A percentile compares a stretch with the other conserved stretches of the same genome.
These are phyloP conservation scores for Protomyces inouyei DNA, from an alignment of 1,139 yeast genomes.

Conservation along the genomic window DNA sequence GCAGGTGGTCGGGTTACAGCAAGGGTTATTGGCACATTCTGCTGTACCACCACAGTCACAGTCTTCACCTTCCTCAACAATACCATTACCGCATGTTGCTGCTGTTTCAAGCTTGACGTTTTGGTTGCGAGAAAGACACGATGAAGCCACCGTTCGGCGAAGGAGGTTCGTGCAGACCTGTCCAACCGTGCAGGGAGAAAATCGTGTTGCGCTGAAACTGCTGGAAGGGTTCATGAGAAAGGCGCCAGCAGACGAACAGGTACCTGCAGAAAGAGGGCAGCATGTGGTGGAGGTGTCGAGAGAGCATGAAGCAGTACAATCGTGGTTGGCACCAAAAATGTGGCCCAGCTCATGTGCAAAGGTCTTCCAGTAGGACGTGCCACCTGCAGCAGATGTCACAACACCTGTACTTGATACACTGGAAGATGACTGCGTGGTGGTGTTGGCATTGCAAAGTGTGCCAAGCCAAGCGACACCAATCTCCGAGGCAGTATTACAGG, in stretches of 20 bases:
- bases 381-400: constrained; percentile 39
- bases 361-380: constrained; percentile 39
- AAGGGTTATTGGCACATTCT: constrained; percentile 39
- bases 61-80: constrained; percentile 44
- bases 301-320: constrained; percentile 39
- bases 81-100: constrained; percentile 43
- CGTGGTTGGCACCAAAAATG: constrained; percentile 46
- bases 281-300: constrained; percentile 39
- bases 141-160: constrained; percentile 37
- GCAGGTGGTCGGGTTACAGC: constrained; percentile 43
- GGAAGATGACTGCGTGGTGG: constrained; percentile 28
- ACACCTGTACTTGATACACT: constrained; percentile 41
- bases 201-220: constrained; percentile 36
- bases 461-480: constrained; percentile 46
- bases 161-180: constrained; percentile 40
- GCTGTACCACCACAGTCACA: constrained; percentile 44
- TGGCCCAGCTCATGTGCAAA: constrained; percentile 45
- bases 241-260: constrained; percentile 40
- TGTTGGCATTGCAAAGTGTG: constrained; percentile 37
- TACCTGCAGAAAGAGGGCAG: constrained; percentile 39
- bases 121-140: constrained; percentile 41
- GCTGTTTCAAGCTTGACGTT: constrained; percentile 37
- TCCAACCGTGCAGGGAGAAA: constrained; percentile 42
- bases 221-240: constrained; percentile 44
- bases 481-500: constrained; percentile 39